Evolutionary conservation across 2,329 filamentous ascomycete species (phyloP).

Genomic region (Colletotrichum brevisporum): DNA sequence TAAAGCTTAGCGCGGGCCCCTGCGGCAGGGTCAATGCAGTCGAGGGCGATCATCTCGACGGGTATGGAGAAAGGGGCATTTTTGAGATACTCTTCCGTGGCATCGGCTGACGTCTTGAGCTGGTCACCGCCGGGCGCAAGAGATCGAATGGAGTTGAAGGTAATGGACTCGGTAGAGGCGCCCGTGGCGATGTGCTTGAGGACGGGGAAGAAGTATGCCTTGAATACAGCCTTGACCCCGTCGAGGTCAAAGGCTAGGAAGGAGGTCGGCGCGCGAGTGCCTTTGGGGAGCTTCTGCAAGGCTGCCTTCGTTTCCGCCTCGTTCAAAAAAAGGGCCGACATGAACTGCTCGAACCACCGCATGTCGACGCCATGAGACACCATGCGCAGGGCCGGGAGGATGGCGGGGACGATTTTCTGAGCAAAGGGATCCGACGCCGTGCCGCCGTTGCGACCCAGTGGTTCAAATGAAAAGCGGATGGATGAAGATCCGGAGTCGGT

Average conservation of each 20-base stretch:
- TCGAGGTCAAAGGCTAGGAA: constrained; percentile 47
- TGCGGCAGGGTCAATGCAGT: constrained; percentile 45
- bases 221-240: constrained; percentile 42
- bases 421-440: constrained; percentile 36
- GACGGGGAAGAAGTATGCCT: constrained; percentile 46
- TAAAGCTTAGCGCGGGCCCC: constrained; percentile 48
- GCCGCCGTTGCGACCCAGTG: constrained; percentile 38
- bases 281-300: constrained; percentile 37
- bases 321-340: constrained; percentile 42
- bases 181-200: constrained; percentile 46
- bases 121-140: constrained; percentile 42
- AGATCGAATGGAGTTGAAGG: constrained; percentile 44
- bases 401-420: constrained; percentile 35
- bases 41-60: constrained; percentile 46
- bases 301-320: constrained; percentile 37
- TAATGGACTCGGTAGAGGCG: constrained; percentile 41
- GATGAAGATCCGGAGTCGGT: constrained; percentile 38
- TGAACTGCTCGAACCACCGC: constrained; percentile 44
- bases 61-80: constrained; percentile 43
- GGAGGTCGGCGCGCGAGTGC: constrained; percentile 43
- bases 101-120: constrained; percentile 40
- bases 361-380: constrained; percentile 32
- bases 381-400: constrained; percentile 35
- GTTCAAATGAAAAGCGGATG: constrained; percentile 41
- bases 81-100: constrained; percentile 42